Base-by-base conservation (phyloP, 345 rosid species). In the Noccaea caerulescens region DNA sequence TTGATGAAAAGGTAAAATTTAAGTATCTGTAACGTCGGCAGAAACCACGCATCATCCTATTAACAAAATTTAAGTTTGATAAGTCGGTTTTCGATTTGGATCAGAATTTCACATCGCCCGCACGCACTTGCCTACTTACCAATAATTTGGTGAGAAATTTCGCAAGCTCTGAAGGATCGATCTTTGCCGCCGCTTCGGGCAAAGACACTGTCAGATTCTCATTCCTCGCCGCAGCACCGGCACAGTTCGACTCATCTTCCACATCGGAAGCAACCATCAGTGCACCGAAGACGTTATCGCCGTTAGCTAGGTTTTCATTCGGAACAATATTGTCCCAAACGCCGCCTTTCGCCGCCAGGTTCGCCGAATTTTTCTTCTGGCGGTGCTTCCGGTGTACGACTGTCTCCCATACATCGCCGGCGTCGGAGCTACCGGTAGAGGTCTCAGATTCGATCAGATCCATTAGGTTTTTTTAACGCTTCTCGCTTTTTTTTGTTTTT, bases 361-460 rank as follows among this genome's bases (percentile, higher is more conserved):
- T 81, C 41, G 72, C 38, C 2, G 85, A 78, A 46, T 84, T 82
- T 45, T 67, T 72, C 77, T 79, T 86, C 36, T 81, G 77, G 37
- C 84, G 81, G 25, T 85, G 86, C 76, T 89, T 89, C 10, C 78
- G 58, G 80, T 87, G 84, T 36, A 83, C 81, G 7, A 87, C 91
- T 75, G 84, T 85, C 52, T 85, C 80, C 93, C 96, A 89, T 32
- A 89, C 93, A 52, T 89, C 84, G 78, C 85, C 93, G 68, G 6
- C 43, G 58, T 71, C 67, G 66, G 37, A 10, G 67, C 50, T 50
- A 71, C 69, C 52, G 76, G 71, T 73, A 46, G 66, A 16, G 64
- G 71, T 63, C 43, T 80, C 84, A 37, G 82, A 65, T 39, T 77
- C 79, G 53, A 66, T 71, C 36, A 71, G 77, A 38, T 82, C 82